Evolutionary conservation across 441 rosid genomes (phyloP).

Genomic region (Euphorbia schlechtendalii): DNA sequence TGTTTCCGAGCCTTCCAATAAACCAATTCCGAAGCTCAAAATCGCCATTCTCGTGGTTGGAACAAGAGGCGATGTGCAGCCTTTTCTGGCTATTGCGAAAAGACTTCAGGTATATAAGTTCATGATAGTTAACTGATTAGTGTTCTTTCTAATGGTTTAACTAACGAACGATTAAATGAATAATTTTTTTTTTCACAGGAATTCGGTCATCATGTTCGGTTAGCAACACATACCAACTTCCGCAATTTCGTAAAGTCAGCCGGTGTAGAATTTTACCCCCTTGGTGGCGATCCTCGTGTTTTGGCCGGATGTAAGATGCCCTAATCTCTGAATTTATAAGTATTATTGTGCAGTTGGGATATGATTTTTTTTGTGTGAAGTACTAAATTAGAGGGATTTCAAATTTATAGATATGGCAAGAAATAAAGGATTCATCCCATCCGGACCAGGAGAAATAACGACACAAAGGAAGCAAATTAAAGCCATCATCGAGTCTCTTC

Average conservation of each 20-base stretch:
- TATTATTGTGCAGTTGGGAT: too few species aligned
- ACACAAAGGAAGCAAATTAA: too few species aligned
- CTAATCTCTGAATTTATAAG: slow-evolving; percentile 22
- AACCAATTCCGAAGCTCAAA: slow-evolving; percentile 67
- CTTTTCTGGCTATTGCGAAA: slow-evolving; percentile 90
- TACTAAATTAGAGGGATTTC: too few species aligned
- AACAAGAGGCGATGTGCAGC: too few species aligned
- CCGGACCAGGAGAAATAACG: too few species aligned
- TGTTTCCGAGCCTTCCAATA: slow-evolving; percentile 31
- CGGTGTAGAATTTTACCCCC: slow-evolving; percentile 83
- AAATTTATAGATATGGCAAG: too few species aligned
- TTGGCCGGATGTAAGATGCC: slow-evolving; percentile 89
- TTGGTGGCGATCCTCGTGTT: slow-evolving; percentile 95
- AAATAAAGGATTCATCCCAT: too few species aligned
- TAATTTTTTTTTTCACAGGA: slow-evolving; percentile 47
- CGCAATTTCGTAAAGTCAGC: slow-evolving; percentile 67
- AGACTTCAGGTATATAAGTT: slow-evolving; percentile 89
- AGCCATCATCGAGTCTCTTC: too few species aligned
- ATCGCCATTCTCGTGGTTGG: slow-evolving; percentile 87
- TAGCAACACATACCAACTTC: too few species aligned
- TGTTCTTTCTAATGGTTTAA: too few species aligned
- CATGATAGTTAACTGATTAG: too few species aligned
- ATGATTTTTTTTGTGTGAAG: too few species aligned
- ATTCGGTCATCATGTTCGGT: slow-evolving; percentile 92
- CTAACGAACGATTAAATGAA: slow-evolving; percentile 6